These are phyloP conservation scores for Venturia asperata DNA, from an alignment of 2,329 filamentous ascomycete species.

Conservation along the genomic window DNA sequence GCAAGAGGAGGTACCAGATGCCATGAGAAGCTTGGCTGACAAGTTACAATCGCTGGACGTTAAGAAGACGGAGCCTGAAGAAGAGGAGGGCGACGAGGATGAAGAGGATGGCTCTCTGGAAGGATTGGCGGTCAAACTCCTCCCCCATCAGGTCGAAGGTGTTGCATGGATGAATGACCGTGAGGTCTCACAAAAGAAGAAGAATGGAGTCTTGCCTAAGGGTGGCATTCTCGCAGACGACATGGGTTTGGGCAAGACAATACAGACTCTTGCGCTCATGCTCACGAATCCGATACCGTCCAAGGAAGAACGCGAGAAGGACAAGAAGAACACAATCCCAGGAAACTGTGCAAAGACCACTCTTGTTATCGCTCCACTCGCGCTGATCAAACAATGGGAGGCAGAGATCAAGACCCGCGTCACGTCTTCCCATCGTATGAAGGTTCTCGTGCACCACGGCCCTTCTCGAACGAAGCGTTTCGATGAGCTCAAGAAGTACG, in stretches of 20 bases:
- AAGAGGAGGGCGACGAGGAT: constrained; percentile 40
- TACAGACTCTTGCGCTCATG: constrained; percentile 86
- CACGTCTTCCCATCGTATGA: constrained; percentile 58
- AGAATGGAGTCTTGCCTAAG: constrained; percentile 69
- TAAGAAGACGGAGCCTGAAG: constrained; percentile 44
- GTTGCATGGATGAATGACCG: constrained; percentile 93
- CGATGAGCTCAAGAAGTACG: constrained; percentile 71
- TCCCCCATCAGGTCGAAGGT: constrained; percentile 91
- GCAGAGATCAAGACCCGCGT: constrained; percentile 83
- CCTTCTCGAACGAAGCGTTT: constrained; percentile 73
- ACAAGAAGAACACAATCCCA: constrained; percentile 58
- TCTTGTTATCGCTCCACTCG: constrained; percentile 84
- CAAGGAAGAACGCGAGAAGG: constrained; percentile 38
- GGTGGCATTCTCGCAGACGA: constrained; percentile 95
- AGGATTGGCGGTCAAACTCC: constrained; percentile 76
- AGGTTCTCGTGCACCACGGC: constrained; percentile 86
- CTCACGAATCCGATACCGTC: constrained; percentile 67
- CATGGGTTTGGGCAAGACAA: constrained; percentile 94
- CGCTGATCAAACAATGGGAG: constrained; percentile 96
- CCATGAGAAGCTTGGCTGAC: constrained; percentile 35
- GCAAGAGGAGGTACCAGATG: constrained; percentile 26
- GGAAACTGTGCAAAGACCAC: constrained; percentile 68
- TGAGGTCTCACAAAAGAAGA: constrained; percentile 78
- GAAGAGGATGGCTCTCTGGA: constrained; percentile 60
- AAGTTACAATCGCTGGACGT: constrained; percentile 40